Conservation (phyloP, 2,329 filamentous ascomycete species). For the Nemania bipapillata region DNA sequence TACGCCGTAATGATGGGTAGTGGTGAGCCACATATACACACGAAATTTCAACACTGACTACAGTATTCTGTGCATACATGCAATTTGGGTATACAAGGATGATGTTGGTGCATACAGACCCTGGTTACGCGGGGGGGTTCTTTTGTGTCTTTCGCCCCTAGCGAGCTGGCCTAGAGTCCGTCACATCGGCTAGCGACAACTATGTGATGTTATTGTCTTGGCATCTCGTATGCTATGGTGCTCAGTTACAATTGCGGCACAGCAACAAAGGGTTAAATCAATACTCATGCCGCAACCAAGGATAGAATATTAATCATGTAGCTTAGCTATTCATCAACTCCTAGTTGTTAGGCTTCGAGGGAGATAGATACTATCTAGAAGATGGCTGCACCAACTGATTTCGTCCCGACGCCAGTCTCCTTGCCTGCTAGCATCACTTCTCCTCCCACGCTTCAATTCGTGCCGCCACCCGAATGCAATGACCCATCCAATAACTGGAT, state of each 20-base stretch:
- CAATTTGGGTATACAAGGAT: not conserved
- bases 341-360: not conserved
- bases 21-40: not conserved
- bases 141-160: not conserved
- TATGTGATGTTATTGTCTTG: slow-evolving; percentile 10
- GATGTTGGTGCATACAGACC: not conserved
- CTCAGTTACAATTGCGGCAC: not conserved
- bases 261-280: not conserved
- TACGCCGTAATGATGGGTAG: not conserved
- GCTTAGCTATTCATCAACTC: not conserved
- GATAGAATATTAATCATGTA: not conserved
- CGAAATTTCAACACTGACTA: not conserved
- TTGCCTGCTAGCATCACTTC: slow-evolving; percentile 33
- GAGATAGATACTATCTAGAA: not conserved
- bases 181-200: not conserved
- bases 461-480: slow-evolving; percentile 33
- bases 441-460: slow-evolving; percentile 33
- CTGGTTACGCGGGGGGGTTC: not conserved
- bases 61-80: too few species aligned
- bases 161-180: too few species aligned
- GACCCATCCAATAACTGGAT: slow-evolving; percentile 36
- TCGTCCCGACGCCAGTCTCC: slow-evolving; percentile 11
- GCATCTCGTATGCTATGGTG: not conserved
- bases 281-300: not conserved
- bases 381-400: slow-evolving; percentile 22